Evolutionary conservation across 2,329 filamentous ascomycete genomes (phyloP).

Genomic region (Helotiales sp.): DNA sequence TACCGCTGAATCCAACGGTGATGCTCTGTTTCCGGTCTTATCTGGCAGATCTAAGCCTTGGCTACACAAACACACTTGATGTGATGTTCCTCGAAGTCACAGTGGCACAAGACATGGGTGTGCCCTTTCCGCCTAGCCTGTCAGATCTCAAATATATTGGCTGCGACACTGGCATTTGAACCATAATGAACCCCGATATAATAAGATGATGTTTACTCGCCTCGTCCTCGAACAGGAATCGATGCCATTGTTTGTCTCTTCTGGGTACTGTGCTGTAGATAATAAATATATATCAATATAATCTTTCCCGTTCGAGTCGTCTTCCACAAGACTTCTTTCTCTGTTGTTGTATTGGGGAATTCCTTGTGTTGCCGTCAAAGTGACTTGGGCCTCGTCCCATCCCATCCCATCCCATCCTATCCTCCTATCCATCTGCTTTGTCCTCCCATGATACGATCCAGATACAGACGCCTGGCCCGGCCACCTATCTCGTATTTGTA

Average conservation of each 20-base stretch:
- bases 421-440: constrained; percentile 7
- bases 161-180: neutral
- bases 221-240: neutral
- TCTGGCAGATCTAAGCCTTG: neutral
- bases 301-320: no score
- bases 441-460: neutral
- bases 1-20: constrained; percentile 1
- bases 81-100: neutral
- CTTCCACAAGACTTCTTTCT: no score
- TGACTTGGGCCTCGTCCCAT: neutral
- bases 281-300: no score
- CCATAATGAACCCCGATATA: no score
- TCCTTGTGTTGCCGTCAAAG: neutral
- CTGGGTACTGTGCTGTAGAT: no score
- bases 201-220: neutral
- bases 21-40: neutral
- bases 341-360: no score
- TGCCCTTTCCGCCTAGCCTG: neutral
- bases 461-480: neutral
- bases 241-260: neutral
- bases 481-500: constrained; percentile 2
- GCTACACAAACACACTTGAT: neutral
- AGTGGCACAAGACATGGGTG: neutral
- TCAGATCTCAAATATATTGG: constrained; percentile 8
- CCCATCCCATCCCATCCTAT: neutral